Percentiles rank a stretch among this genome's conserved stretches.
These are phyloP conservation scores for Parascedosporium putredinis DNA, from an alignment of 2,329 filamentous ascomycete species.

Conservation along the genomic window DNA sequence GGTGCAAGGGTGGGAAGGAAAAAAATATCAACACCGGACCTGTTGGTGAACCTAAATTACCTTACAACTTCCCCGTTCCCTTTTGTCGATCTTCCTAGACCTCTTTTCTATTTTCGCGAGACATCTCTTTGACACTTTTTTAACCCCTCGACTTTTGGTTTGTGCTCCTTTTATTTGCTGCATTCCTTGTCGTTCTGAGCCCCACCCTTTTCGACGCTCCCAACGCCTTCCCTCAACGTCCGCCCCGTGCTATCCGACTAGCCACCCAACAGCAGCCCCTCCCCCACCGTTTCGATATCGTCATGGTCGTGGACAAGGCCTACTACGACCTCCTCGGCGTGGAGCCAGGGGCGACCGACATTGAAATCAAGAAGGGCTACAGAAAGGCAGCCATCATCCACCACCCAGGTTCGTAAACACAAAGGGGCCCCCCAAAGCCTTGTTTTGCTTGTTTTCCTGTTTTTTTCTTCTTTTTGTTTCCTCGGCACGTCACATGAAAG, in stretches of 20 bases:
- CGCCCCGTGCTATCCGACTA: not conserved
- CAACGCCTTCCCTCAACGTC: too few relatives aligned
- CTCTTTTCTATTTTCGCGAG: too few relatives aligned
- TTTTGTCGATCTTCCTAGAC: too few relatives aligned
- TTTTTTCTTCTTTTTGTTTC: not conserved
- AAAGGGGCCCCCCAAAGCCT: too few relatives aligned
- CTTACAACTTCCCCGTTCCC: too few relatives aligned
- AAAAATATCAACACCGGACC: conserved; percentile 1
- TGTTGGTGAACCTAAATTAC: too few relatives aligned
- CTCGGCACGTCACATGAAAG: too few relatives aligned
- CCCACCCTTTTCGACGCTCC: too few relatives aligned
- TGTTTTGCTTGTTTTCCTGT: not conserved
- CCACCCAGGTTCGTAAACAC: conserved; percentile 70
- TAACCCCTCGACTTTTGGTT: too few relatives aligned
- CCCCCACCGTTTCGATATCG: not conserved
- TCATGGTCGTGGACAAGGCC: conserved; percentile 77
- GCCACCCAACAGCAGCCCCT: not conserved
- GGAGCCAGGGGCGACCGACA: conserved; percentile 70
- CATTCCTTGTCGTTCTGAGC: too few relatives aligned
- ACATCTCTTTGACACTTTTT: not conserved
- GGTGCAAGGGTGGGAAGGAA: not conserved
- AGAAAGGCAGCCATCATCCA: conserved; percentile 89
- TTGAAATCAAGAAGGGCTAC: conserved; percentile 97
- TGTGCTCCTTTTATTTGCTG: not conserved
- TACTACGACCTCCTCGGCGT: conserved; percentile 87